phyloP scores from a whole-genome alignment of 306 rosid genomes.

The Cyclanthera cordifolia region DNA sequence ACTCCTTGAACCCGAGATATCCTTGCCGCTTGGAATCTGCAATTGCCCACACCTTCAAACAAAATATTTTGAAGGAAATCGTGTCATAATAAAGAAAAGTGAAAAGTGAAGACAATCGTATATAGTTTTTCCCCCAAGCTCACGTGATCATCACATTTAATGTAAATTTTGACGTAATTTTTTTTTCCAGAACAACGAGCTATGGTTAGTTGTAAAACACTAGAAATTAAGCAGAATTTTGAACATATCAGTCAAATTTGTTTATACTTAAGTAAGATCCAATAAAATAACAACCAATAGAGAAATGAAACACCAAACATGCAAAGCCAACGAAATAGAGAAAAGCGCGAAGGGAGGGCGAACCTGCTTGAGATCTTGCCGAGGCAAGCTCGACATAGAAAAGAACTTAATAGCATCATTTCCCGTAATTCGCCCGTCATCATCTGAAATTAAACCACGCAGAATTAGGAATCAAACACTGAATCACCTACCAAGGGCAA shows the following conservation, averaged over 20 bases:
- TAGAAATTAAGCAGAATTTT: background rate
- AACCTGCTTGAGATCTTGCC: slow-evolving; percentile 86
- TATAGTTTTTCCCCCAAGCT: background rate
- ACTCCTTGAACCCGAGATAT: slow-evolving; percentile 74
- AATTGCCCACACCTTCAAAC: slow-evolving; percentile 76
- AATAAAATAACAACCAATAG: no score
- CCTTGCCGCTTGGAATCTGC: slow-evolving; percentile 88
- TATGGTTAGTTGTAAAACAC: background rate
- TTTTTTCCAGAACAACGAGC: background rate
- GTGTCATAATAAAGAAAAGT: slow-evolving; percentile 1
- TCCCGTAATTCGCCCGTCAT: slow-evolving; percentile 88
- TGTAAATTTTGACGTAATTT: background rate
- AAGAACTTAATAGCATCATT: slow-evolving; percentile 69
- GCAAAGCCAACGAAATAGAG: background rate
- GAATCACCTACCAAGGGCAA: background rate
- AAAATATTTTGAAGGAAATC: background rate
- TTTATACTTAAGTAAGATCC: background rate
- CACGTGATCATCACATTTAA: background rate
- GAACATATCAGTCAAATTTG: background rate
- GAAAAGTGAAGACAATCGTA: background rate
- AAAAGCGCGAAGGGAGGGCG: slow-evolving; percentile 1
- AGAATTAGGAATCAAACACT: slow-evolving; percentile 4
- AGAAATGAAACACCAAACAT: background rate
- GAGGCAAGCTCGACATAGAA: slow-evolving; percentile 52
- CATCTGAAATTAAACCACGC: slow-evolving; percentile 33